Evolutionary conservation across 495 filamentous ascomycete genomes (phyloP), one percentile per base, ranked within the genome.

Genomic region (Bathelium albidoporum): DNA sequence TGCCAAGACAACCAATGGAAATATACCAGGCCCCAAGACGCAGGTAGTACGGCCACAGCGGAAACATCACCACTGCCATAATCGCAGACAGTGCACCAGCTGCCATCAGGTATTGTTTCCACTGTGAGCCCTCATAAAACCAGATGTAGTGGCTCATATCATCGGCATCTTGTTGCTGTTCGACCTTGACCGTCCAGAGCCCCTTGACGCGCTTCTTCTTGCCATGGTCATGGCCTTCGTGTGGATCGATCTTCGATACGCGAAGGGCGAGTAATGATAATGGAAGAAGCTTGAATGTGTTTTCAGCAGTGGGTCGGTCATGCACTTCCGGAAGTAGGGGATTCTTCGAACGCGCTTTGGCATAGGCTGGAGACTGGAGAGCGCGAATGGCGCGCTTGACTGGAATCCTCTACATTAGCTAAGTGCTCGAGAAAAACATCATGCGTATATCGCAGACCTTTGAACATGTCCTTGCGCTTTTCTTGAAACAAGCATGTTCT

Each of bases 401-500:
- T 96, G 66, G 61, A 24, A 31, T 44, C 32, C 26, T n/a, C 22
- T 43, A 64, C 16, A 22, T 45, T 11, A 55, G 24, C 24, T 26
- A 3, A 26, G 29, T 11, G 0, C 5, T 29, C 26, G 22, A 28
- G 24, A 20, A 26, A 3, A 10, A 28, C 22, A 29, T 9, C 16
- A 31, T 28, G 26, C 24, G 32, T 32, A 32, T 26, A 9, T 14
- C 44, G 53, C 66, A 34, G 69, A 96, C 93, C 89, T 82, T 88
- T 89, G 77, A 99, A 97, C 86, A 99, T 91, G 66, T 99, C 93
- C 78, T 96, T 97, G 63, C 95, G 82, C 79, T 97, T 93, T 65
- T 94, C 95, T 69, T 97, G 91, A 67, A 96, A 80, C 63, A 99
- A 95, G 76, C 88, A 91, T 31, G 94, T 96, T 66, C 95, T 82